Conservation (phyloP, 1,284 basidiomycete genomes). For the Stereum hirsutum region DNA sequence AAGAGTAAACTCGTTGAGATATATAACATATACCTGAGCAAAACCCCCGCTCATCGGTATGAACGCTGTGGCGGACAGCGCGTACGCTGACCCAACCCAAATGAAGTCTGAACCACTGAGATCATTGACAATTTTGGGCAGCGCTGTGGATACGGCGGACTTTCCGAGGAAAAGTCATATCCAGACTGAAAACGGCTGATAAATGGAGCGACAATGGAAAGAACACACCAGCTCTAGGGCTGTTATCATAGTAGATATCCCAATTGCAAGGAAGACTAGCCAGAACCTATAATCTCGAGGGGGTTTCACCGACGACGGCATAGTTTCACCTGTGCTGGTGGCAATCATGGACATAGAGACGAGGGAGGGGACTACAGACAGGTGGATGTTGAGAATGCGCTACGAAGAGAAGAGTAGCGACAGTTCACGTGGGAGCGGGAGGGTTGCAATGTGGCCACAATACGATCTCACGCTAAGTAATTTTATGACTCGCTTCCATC, state of each 20-base stretch:
- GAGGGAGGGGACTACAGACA: too few species aligned
- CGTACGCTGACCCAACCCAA: slow-evolving; percentile 27
- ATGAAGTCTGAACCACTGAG: slow-evolving; percentile 24
- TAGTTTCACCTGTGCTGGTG: too few species aligned
- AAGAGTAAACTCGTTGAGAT: not conserved
- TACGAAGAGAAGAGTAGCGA: too few species aligned
- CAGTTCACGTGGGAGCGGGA: too few species aligned
- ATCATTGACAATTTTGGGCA: slow-evolving; percentile 25
- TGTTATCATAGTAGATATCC: slow-evolving; percentile 21
- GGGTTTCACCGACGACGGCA: too few species aligned
- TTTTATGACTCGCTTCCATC: too few species aligned
- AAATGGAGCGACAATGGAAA: not conserved
- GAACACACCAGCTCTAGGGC: slow-evolving; percentile 24
- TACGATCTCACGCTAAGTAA: too few species aligned
- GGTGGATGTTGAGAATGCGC: too few species aligned
- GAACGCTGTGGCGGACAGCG: slow-evolving; percentile 27
- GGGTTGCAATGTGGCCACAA: too few species aligned
- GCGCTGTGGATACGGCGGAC: slow-evolving; percentile 23
- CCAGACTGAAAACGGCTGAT: not conserved
- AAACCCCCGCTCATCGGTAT: slow-evolving; percentile 23
- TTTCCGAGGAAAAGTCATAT: slow-evolving; percentile 10
- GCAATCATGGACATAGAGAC: too few species aligned
- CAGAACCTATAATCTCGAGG: slow-evolving; percentile 18
- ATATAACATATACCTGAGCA: slow-evolving; percentile 15
- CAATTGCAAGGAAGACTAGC: slow-evolving; percentile 24